A percentile compares a stretch with the other conserved stretches of the same genome.
Evolutionary conservation across 805 yeast genomes (phyloP).

Genomic region (Tetrapisispora arboricola): DNA sequence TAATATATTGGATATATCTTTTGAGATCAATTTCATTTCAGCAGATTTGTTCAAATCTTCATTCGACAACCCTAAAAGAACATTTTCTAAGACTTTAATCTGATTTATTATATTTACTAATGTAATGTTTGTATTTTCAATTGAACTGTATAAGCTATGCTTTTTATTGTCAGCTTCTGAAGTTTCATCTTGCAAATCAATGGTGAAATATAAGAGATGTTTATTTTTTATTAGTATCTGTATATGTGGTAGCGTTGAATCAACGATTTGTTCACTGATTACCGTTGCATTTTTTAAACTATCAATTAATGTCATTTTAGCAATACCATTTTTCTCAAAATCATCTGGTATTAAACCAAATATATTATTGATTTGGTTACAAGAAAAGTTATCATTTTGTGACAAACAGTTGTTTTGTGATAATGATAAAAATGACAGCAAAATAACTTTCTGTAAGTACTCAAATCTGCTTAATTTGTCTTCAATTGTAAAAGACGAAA

Average conservation of each 20-base stretch:
- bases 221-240: neutral
- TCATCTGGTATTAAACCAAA: neutral
- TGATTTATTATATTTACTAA: neutral
- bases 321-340: neutral
- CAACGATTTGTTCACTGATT: neutral
- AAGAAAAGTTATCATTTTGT: neutral
- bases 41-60: neutral
- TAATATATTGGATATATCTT: neutral
- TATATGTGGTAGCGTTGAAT: neutral
- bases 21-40: neutral
- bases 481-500: conserved; percentile 19
- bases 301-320: neutral
- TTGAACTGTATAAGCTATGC: too few relatives aligned
- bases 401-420: neutral
- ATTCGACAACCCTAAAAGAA: neutral
- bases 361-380: conserved; percentile 1
- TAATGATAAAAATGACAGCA: conserved; percentile 35
- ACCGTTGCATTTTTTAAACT: neutral
- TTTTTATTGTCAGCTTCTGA: neutral
- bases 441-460: conserved; percentile 32
- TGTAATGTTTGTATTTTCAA: neutral
- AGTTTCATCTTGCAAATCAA: neutral
- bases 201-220: neutral
- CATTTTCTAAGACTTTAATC: neutral
- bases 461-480: conserved; percentile 29